A percentile compares a stretch with the other conserved stretches of the same genome.
Conservation (phyloP, 1,139 yeast species). For the Magnusiomyces magnusii region DNA sequence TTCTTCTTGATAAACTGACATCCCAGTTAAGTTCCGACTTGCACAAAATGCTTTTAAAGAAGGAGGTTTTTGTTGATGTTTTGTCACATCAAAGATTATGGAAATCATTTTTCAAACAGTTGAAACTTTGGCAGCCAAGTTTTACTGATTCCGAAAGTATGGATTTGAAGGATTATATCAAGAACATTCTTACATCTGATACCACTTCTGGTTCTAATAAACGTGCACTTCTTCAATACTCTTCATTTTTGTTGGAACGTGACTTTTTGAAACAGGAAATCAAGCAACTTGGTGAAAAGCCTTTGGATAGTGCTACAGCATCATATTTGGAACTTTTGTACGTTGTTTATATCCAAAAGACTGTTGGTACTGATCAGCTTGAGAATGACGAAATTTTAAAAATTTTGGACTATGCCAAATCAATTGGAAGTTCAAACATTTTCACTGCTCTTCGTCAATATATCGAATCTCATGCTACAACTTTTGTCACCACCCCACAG, state of each 20-base stretch:
- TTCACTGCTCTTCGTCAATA: slow-evolving; percentile 8
- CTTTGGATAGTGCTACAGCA: slow-evolving; percentile 33
- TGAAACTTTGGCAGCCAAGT: not conserved
- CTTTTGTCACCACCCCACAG: slow-evolving; percentile 3
- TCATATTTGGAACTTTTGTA: not conserved
- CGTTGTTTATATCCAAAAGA: not conserved
- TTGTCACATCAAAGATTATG: not conserved
- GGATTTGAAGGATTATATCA: not conserved
- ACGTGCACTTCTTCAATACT: not conserved
- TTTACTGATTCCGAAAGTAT: not conserved
- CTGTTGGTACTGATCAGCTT: not conserved
- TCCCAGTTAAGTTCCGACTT: not conserved
- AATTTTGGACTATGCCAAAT: slow-evolving; percentile 11
- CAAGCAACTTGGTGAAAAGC: slow-evolving; percentile 66
- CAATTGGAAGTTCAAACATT: not conserved
- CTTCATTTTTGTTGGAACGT: not conserved
- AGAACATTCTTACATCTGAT: not conserved
- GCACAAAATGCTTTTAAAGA: slow-evolving; percentile 8
- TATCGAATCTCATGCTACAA: slow-evolving; percentile 10
- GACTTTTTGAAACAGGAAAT: slow-evolving; percentile 44
- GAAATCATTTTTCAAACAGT: slow-evolving; percentile 1
- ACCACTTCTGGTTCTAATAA: not conserved
- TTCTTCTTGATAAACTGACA: not conserved
- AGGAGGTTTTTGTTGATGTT: slow-evolving; percentile 3
- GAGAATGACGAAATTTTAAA: not conserved